Conservation (phyloP, 768 basidiomycete genomes). For the Chiua virens region DNA sequence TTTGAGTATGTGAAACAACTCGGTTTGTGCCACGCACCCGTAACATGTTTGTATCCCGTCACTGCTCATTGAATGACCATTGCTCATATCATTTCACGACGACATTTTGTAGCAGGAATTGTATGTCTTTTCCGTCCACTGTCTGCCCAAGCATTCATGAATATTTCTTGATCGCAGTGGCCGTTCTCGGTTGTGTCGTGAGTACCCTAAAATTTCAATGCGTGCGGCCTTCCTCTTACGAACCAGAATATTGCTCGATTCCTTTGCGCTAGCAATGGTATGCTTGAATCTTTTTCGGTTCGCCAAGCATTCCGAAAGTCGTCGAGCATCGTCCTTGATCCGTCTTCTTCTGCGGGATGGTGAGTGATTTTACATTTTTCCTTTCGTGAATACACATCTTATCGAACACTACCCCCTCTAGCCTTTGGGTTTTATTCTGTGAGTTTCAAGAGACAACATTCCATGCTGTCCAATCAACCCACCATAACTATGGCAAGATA, state of each 20-base stretch:
- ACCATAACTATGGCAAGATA: neutral
- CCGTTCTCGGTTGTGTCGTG: neutral
- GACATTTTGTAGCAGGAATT: no score
- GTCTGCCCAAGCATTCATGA: no score
- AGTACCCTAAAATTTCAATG: neutral
- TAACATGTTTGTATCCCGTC: no score
- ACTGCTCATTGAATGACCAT: no score
- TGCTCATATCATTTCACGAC: no score
- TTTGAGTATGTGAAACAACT: no score
- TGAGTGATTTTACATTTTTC: neutral
- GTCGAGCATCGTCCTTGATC: conserved; percentile 4
- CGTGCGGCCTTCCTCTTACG: no score
- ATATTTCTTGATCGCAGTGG: no score
- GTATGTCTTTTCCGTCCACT: no score
- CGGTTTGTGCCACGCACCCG: no score
- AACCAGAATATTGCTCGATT: conserved; percentile 3
- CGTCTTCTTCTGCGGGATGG: conserved; percentile 14
- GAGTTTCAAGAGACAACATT: neutral
- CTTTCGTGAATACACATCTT: neutral
- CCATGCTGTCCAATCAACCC: conserved; percentile 2
- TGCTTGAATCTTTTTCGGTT: neutral
- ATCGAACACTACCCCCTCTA: no score
- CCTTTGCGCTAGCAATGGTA: neutral
- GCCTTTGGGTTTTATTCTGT: neutral
- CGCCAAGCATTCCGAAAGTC: neutral